These are phyloP conservation scores for Delphinella strobiligena DNA, from an alignment of 2,329 filamentous ascomycete genomes.

Conservation along the genomic window DNA sequence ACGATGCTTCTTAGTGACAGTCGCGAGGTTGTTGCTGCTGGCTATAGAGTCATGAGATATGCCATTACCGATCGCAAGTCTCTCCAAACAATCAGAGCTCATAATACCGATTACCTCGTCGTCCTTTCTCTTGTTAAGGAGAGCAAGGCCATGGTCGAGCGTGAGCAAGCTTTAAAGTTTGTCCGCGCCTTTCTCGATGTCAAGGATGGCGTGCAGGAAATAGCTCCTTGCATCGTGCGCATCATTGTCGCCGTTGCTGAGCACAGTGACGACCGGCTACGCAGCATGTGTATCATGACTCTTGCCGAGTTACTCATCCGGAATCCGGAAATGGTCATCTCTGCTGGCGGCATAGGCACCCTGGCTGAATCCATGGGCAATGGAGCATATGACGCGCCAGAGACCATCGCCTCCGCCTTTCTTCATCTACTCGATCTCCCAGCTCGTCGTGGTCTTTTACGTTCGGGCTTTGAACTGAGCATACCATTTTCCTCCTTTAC, in stretches of 20 bases:
- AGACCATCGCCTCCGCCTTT: slow-evolving; percentile 78
- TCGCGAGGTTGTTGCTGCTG: slow-evolving; percentile 87
- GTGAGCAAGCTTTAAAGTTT: slow-evolving; percentile 95
- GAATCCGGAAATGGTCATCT: slow-evolving; percentile 68
- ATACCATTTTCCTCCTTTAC: slow-evolving; percentile 82
- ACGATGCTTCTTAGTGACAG: slow-evolving; percentile 93
- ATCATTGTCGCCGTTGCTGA: slow-evolving; percentile 87
- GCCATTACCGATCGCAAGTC: slow-evolving; percentile 87
- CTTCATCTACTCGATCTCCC: slow-evolving; percentile 82
- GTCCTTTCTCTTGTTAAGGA: slow-evolving; percentile 90
- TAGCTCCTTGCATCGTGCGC: slow-evolving; percentile 75
- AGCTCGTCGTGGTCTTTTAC: slow-evolving; percentile 66
- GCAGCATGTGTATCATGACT: slow-evolving; percentile 85
- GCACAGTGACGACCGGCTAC: slow-evolving; percentile 70
- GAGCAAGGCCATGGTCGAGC: slow-evolving; percentile 89
- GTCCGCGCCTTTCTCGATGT: slow-evolving; percentile 90
- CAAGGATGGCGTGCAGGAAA: slow-evolving; percentile 78
- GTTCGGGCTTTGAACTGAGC: slow-evolving; percentile 80
- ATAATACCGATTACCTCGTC: slow-evolving; percentile 88
- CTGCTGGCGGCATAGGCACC: slow-evolving; percentile 71
- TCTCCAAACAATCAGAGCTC: slow-evolving; percentile 69
- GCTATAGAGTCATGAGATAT: slow-evolving; percentile 86
- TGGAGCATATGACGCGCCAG: slow-evolving; percentile 82
- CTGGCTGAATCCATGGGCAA: slow-evolving; percentile 88
- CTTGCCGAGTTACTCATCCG: slow-evolving; percentile 82